phyloP scores from a whole-genome alignment of 177 flowering plant genomes.

The Vitis hybrid region DNA sequence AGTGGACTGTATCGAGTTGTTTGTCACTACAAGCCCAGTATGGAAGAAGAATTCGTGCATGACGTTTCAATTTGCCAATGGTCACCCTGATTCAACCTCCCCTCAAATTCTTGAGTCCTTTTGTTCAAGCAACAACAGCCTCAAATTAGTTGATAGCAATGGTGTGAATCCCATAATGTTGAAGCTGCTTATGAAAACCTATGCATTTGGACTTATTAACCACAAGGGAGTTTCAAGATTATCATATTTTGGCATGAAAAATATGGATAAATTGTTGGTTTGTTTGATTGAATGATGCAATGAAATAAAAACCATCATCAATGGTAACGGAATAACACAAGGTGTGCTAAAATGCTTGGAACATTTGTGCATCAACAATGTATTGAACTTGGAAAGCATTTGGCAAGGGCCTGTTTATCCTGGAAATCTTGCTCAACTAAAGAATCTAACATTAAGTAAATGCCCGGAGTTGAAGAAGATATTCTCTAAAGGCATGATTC shows the following conservation, averaged over 20 bases:
- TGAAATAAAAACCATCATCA: slow-evolving; percentile 3
- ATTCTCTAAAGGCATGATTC: slow-evolving; percentile 6
- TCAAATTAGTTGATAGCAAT: slow-evolving; percentile 7
- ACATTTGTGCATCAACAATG: slow-evolving; percentile 5
- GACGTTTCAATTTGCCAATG: slow-evolving; percentile 12
- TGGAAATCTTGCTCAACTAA: not conserved
- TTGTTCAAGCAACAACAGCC: not conserved
- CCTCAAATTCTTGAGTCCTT: not conserved
- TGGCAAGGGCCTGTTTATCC: slow-evolving; percentile 1
- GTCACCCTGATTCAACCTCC: not conserved
- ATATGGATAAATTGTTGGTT: not conserved
- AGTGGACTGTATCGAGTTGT: slow-evolving; percentile 1
- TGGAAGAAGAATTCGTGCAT: slow-evolving; percentile 1
- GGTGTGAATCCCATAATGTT: not conserved
- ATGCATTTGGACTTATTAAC: slow-evolving; percentile 15
- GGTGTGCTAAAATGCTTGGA: slow-evolving; percentile 5
- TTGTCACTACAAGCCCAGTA: not conserved
- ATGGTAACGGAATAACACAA: not conserved
- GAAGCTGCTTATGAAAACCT: slow-evolving; percentile 1
- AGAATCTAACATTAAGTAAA: not conserved
- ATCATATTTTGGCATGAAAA: slow-evolving; percentile 12
- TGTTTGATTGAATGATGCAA: slow-evolving; percentile 18
- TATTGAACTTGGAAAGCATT: slow-evolving; percentile 4
- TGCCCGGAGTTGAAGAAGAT: slow-evolving; percentile 12
- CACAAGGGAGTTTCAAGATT: slow-evolving; percentile 3